These are phyloP conservation scores for Solanum commersonii DNA, from an alignment of 257 asterid genomes.

Conservation along the genomic window DNA sequence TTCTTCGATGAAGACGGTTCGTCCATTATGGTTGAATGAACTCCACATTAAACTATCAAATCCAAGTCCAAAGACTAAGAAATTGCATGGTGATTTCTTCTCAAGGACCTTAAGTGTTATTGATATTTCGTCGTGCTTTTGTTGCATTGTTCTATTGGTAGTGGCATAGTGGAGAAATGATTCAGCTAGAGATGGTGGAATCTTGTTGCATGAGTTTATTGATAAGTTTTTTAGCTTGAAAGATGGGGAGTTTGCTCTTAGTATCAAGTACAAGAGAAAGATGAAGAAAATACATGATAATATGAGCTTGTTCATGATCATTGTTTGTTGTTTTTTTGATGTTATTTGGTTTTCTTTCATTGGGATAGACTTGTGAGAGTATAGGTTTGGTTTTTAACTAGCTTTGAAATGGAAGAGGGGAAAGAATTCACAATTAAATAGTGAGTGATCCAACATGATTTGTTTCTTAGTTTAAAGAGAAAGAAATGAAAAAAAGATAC, in stretches of 20 bases:
- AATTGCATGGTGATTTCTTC: constrained; percentile 31
- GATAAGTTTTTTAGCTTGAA: not conserved
- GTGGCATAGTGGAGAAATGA: constrained; percentile 26
- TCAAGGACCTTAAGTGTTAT: constrained; percentile 13
- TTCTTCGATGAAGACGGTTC: constrained; percentile 30
- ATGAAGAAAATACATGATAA: not conserved
- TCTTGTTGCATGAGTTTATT: constrained; percentile 15
- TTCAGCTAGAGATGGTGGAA: constrained; percentile 20
- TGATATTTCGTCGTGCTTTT: constrained; percentile 15
- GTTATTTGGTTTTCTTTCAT: not conserved
- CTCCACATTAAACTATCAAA: constrained; percentile 30
- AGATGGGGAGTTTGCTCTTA: not conserved
- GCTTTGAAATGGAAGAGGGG: not conserved
- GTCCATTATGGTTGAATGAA: constrained; percentile 22
- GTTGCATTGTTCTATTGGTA: constrained; percentile 11
- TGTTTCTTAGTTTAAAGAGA: not conserved
- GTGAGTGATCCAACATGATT: not conserved
- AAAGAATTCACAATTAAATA: not conserved
- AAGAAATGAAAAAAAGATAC: not conserved
- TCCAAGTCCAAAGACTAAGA: constrained; percentile 30
- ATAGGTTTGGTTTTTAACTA: not conserved
- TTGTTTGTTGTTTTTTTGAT: constrained; percentile 8
- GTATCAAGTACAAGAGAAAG: not conserved
- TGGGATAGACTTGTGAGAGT: not conserved
- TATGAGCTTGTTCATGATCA: constrained; percentile 1